phyloP scores from a whole-genome alignment of 2,329 filamentous ascomycete genomes.

The Thelonectria discophora region DNA sequence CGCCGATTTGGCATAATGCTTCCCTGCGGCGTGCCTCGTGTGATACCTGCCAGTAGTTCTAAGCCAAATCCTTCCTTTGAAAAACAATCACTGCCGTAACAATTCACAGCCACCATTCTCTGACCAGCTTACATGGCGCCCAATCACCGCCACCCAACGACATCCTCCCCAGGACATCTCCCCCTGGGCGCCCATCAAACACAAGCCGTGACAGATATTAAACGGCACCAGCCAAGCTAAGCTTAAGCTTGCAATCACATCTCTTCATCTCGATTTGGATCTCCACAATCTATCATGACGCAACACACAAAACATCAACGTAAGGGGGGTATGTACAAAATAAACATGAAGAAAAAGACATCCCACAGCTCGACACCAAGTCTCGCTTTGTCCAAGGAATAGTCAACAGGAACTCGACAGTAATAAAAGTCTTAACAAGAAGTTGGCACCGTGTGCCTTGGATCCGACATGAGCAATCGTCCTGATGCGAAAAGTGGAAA shows the following conservation, averaged over 20 bases:
- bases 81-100: too few species aligned
- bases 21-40: too few species aligned
- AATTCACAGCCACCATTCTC: too few species aligned
- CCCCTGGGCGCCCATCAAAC: not conserved
- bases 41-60: too few species aligned
- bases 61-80: too few species aligned
- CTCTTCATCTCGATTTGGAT: conserved; percentile 24
- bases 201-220: not conserved
- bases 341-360: conserved; percentile 3
- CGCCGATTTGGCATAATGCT: too few species aligned
- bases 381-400: not conserved
- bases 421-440: not conserved
- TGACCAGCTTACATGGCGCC: too few species aligned
- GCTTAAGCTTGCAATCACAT: not conserved
- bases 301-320: conserved; percentile 21
- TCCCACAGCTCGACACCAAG: conserved; percentile 5
- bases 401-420: not conserved
- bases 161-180: too few species aligned
- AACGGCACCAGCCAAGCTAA: not conserved
- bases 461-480: conserved; percentile 7
- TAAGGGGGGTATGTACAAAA: conserved; percentile 27
- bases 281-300: conserved; percentile 36
- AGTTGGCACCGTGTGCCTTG: not conserved
- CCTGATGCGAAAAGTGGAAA: conserved; percentile 26
- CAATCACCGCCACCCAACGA: too few species aligned